Evolutionary conservation across 148 eudicot species (phyloP).

Genomic region (Bassia scoparia): DNA sequence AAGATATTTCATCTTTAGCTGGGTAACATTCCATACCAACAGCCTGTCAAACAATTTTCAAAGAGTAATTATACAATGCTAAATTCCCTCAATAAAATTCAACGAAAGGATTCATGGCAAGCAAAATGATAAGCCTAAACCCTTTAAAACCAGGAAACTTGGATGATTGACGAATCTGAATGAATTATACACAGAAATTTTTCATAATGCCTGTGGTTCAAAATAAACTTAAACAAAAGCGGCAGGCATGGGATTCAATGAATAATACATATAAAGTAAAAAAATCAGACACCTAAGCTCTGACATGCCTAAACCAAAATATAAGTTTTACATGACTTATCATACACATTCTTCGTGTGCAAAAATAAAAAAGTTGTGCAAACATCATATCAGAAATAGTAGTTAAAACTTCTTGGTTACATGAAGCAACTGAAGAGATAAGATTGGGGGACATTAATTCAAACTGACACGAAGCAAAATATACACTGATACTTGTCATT

Average conservation of each 20-base stretch:
- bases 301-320: neutral
- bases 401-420: neutral
- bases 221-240: slow-evolving; percentile 4
- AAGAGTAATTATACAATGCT: slow-evolving; percentile 10
- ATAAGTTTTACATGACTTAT: neutral
- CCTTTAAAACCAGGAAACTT: slow-evolving; percentile 66
- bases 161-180: slow-evolving; percentile 63
- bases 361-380: neutral
- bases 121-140: slow-evolving; percentile 43
- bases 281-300: neutral
- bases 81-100: neutral
- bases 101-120: neutral
- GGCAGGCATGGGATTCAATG: neutral
- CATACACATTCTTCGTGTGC: neutral
- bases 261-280: neutral
- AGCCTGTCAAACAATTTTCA: slow-evolving; percentile 50
- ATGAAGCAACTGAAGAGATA: neutral
- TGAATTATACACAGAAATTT: slow-evolving; percentile 65
- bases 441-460: neutral
- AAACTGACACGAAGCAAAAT: neutral
- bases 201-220: slow-evolving; percentile 67
- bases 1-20: slow-evolving; percentile 71
- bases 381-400: neutral
- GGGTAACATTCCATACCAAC: slow-evolving; percentile 86
- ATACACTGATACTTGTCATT: neutral